phyloP scores from a whole-genome alignment of 1,284 basidiomycete genomes.

The Phellopilus nigrolimitatus region DNA sequence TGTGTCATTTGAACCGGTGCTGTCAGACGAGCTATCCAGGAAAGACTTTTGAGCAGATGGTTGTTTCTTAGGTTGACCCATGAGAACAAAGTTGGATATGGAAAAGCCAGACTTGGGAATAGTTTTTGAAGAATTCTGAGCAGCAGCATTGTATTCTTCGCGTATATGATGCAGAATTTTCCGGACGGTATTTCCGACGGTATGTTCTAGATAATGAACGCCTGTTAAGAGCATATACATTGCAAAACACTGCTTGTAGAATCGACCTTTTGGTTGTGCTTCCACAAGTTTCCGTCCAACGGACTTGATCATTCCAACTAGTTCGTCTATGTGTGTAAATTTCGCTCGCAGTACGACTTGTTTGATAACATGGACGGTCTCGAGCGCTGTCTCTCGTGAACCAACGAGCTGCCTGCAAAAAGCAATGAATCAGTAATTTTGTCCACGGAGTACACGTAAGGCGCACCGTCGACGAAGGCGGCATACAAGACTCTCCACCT shows the following conservation, averaged over 20 bases:
- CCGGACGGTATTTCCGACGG: slow-evolving; percentile 90
- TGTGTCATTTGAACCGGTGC: slow-evolving; percentile 55
- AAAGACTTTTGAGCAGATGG: slow-evolving; percentile 37
- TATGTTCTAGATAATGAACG: slow-evolving; percentile 61
- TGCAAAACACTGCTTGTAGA: background rate
- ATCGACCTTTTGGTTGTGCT: slow-evolving; percentile 95
- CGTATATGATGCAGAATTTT: slow-evolving; percentile 89
- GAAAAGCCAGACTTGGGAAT: slow-evolving; percentile 48
- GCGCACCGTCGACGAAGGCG: slow-evolving; percentile 65
- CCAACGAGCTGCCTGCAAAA: slow-evolving; percentile 76
- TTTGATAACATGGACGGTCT: slow-evolving; percentile 83
- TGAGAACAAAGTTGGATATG: slow-evolving; percentile 72
- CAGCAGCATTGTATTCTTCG: slow-evolving; percentile 83
- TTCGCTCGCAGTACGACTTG: slow-evolving; percentile 85
- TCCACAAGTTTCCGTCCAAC: slow-evolving; percentile 80
- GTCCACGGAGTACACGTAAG: slow-evolving; percentile 11
- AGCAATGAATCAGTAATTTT: slow-evolving; percentile 19
- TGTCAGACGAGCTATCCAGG: slow-evolving; percentile 35
- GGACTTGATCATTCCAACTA: slow-evolving; percentile 75
- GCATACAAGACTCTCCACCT: slow-evolving; percentile 63
- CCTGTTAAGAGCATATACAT: slow-evolving; percentile 6
- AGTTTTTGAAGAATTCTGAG: slow-evolving; percentile 34
- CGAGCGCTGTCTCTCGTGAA: slow-evolving; percentile 82
- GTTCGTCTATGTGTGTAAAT: slow-evolving; percentile 84
- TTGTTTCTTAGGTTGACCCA: slow-evolving; percentile 68